Base-by-base conservation (phyloP, 257 asterid species). In the Lycium barbarum region DNA sequence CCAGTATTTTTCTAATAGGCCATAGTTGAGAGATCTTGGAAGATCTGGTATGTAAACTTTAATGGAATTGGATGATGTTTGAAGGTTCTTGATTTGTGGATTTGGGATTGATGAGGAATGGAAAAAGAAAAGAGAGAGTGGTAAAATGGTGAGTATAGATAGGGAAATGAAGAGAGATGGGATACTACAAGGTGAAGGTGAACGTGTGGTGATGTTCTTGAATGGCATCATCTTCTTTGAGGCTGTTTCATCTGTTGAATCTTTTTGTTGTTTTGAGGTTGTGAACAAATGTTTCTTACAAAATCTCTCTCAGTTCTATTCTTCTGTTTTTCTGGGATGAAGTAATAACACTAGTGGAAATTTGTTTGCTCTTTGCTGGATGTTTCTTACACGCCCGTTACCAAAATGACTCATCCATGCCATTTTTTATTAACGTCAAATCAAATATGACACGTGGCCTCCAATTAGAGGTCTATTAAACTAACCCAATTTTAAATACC, bases 21-120 rank as follows among this genome's bases (percentile, higher is more conserved):
- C 95, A 78, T 96, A 94, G 91, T 96, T 96, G 88, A 94, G 93
- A 86, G 98, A 96, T 93, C 93, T 92, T 87, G 99, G 97, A 51
- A 94, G 92, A 82, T 93, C 95, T 55, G 91, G 88, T 7, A 96
- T 67, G 90, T 89, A 93, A 79, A 96, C 98, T 73, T 88, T 96
- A 91, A 94, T 87, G 47, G 85, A 87, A 83, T 89, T 84, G 14
- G 70, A 84, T 14, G 90, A 2, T 65, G 84, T 51, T 87, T 82
- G 71, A 83, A 89, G 87, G 81, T 86, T 26, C 33, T 26, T 38
- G 90, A 84, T 86, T 62, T 54, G 90, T 81, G 63, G 92, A 85
- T 84, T 90, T 86, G 71, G 58, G 74, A 59, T 53, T 51, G 87
- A 66, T n/a, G 82, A 84, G 83, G 89, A 83, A 36, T 89, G 88